phyloP scores from a whole-genome alignment of 257 asterid genomes.

The Avicennia marina region DNA sequence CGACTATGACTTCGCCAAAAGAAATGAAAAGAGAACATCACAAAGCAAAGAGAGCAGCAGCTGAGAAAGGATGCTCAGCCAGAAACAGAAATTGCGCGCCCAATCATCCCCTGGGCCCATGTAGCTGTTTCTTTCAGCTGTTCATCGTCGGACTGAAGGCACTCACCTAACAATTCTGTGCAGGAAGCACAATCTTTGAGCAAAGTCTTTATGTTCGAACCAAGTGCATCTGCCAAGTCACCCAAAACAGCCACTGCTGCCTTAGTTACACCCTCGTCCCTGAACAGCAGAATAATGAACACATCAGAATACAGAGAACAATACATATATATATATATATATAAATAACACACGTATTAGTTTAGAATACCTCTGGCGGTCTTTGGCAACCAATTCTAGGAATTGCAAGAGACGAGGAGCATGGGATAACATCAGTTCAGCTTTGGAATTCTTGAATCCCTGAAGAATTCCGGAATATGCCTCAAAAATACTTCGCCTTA shows the following conservation, averaged over 20 bases:
- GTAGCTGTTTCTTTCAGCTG: constrained; percentile 78
- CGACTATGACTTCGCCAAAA: too few relatives aligned
- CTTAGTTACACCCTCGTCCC: constrained; percentile 75
- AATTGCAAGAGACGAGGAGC: constrained; percentile 75
- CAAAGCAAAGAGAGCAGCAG: too few relatives aligned
- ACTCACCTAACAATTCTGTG: constrained; percentile 52
- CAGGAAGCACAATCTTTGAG: constrained; percentile 49
- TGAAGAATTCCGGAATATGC: constrained; percentile 88
- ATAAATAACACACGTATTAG: background rate
- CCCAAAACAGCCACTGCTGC: constrained; percentile 87
- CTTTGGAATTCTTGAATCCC: constrained; percentile 67
- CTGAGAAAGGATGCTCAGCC: too few relatives aligned
- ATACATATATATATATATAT: too few relatives aligned
- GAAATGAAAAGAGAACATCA: too few relatives aligned
- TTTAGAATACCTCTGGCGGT: constrained; percentile 43
- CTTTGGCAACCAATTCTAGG: constrained; percentile 62
- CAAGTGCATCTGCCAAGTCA: constrained; percentile 87
- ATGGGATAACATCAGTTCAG: constrained; percentile 64
- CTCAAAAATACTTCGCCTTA: constrained; percentile 73
- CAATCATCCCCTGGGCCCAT: constrained; percentile 89
- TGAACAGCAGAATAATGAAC: constrained; percentile 21
- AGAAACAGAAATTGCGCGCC: constrained; percentile 53
- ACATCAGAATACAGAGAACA: constrained; percentile 9
- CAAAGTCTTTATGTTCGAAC: constrained; percentile 52
- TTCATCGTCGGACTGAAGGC: constrained; percentile 78